Base-by-base conservation (phyloP, 2,329 filamentous ascomycete genomes). In the Septoria linicola region DNA sequence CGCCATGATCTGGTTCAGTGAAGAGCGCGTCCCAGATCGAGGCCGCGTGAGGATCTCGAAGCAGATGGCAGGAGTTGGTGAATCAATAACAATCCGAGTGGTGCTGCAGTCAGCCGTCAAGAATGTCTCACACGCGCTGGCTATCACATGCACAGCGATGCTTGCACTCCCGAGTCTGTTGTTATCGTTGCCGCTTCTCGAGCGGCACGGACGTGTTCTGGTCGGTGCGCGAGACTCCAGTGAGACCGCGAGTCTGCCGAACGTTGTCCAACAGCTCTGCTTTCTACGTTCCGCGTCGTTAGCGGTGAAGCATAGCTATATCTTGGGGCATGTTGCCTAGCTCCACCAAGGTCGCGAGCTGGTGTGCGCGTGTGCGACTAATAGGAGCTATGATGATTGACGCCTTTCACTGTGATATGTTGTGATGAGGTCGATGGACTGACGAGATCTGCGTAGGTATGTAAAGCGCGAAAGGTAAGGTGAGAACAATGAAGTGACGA, bases 51-150 rank as follows among this genome's bases (percentile, higher is more conserved):
- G n/a, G n/a, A n/a, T n/a, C n/a, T n/a, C n/a, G n/a, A n/a, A n/a
- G n/a, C 16, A 8, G 1, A 27, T 27, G 14, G 13, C 14, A 36
- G 13, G 43, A 39, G 35, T 30, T 14, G 21, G 21, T 25, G 43
- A 39, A 39, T 25, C 19, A 17, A 20, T 36, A 25, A 16, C 16
- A 36, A 14, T 4, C 32, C 8, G n/a, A 31, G 35, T 40, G 32
- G 45, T 30, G 51, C 40, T 41, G 41, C 46, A 32, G 45, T 53
- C 46, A 53, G 45, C 40, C 40, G 45, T 35, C 35, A 41, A 37
- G 32, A 41, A 41, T 53, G 51, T 53, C 51, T 53, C 41, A 44
- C 51, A 54, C 37, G 51, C 51, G 51, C 21, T 11, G 36, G 36
- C 36, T 13, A 21, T 39, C 36, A 39, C 36, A 39, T 39, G 36